Base-by-base conservation (phyloP, 495 filamentous ascomycete species). In the Aspergillus mulundensis region DNA sequence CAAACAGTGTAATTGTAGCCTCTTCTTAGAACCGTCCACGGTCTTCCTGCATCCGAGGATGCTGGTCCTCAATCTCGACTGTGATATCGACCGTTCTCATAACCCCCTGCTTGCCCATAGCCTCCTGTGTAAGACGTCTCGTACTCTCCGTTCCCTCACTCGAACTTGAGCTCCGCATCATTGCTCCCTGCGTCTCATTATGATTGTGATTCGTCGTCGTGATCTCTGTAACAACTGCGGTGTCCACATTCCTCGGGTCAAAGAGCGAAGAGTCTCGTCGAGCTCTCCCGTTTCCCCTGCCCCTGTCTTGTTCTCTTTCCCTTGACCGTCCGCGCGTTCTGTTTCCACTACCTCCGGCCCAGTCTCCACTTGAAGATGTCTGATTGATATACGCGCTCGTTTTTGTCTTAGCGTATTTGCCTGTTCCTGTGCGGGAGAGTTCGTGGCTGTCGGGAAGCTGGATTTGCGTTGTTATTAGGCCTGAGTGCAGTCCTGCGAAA, bases 401-500 rank as follows among this genome's bases (percentile, higher is more conserved):
- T 18, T 62, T 36, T 36, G 32, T 6, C 11, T 10, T 36, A 2
- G 32, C 32, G 32, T 11, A 36, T 14, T 36, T 36, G 7, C 32
- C 32, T 36, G 32, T 36, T 36, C 32, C 58, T 16, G 56, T 57
- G 10, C 51, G 61, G 2, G 54, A 30, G 30, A 66, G 58, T 55
- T 68, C 63, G 42, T 60, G 32, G 5, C 56, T 54, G 7, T 64
- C 59, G 12, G 32, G 32, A 10, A 36, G 32, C 16, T 63, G 57
- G 21, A 66, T 53, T 18, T 65, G 65, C 14, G 63, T 67, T 10
- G 68, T 66, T 32, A 64, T 66, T n/a, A 73, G 59, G 21, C 66
- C 67, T 24, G 69, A 71, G 40, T 70, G 62, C 1, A 73, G 58
- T 18, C 67, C 67, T n/a, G 66, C 65, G 40, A 70, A 64, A n/a